Percentiles rank a stretch among this genome's conserved stretches.
Evolutionary conservation across 2,329 filamentous ascomycete species (phyloP).

Genomic region (Chrysosporium keratinophilum): DNA sequence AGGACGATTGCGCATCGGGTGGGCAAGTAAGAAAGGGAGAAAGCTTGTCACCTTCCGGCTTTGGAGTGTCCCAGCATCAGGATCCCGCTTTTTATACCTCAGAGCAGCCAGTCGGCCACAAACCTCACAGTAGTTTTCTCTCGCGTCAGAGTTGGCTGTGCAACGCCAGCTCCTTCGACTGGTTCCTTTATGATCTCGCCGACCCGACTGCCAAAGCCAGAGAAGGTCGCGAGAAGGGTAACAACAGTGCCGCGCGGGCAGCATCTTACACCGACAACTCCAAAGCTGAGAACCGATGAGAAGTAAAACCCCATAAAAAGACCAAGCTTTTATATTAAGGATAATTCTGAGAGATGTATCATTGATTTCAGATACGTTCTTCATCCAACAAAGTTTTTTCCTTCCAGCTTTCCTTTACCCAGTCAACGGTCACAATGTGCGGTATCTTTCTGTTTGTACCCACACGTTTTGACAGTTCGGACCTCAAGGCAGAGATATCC

Average conservation of each 20-base stretch:
- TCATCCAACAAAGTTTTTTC: conserved; percentile 73
- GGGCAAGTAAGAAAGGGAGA: too few species aligned
- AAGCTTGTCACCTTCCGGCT: too few species aligned
- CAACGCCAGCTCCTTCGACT: background rate
- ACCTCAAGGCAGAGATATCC: conserved; percentile 31
- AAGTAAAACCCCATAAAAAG: background rate
- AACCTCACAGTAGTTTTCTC: background rate
- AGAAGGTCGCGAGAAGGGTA: too few species aligned
- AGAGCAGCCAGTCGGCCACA: too few species aligned
- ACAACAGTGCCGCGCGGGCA: too few species aligned
- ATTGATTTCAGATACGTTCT: conserved; percentile 40
- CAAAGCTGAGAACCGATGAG: too few species aligned
- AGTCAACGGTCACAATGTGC: conserved; percentile 56
- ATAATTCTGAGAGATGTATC: background rate
- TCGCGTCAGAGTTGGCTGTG: background rate
- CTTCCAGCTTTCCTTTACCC: conserved; percentile 72
- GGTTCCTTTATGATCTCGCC: too few species aligned
- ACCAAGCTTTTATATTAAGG: background rate
- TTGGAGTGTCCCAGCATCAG: too few species aligned
- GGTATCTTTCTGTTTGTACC: conserved; percentile 45
- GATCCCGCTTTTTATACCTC: too few species aligned
- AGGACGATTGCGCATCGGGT: too few species aligned
- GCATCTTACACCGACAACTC: too few species aligned
- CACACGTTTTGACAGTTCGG: conserved; percentile 21
- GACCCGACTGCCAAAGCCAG: too few species aligned